phyloP scores from a whole-genome alignment of 352 stramenopile species.

The Discostella stelligera region DNA sequence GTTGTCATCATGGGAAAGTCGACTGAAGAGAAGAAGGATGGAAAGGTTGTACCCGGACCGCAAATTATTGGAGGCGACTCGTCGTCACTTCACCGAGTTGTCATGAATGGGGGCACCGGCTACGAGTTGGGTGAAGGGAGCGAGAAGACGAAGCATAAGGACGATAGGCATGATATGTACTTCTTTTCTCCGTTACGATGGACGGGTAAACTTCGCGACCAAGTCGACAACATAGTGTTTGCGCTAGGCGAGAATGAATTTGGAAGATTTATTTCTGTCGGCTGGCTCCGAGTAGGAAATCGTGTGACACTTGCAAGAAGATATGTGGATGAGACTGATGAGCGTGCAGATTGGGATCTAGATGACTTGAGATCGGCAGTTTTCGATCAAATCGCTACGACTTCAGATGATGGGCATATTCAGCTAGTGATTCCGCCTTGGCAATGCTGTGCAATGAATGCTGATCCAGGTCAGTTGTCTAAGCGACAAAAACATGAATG shows the following conservation, averaged over 20 bases:
- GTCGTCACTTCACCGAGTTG: conserved; percentile 17
- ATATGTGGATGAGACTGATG: conserved; percentile 54
- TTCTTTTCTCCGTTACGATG: conserved; percentile 43
- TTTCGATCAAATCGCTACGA: conserved; percentile 36
- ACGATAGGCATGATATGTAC: conserved; percentile 52
- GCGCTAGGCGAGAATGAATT: conserved; percentile 54
- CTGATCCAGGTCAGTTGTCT: conserved; percentile 11
- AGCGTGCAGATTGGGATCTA: conserved; percentile 48
- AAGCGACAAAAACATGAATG: conserved; percentile 25
- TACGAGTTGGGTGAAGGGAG: conserved; percentile 48
- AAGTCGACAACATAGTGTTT: conserved; percentile 51
- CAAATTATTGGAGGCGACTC: neutral
- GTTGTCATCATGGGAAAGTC: conserved; percentile 5
- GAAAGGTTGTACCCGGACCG: neutral
- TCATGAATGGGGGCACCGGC: conserved; percentile 37
- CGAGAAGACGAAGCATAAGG: conserved; percentile 36
- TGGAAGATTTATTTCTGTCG: conserved; percentile 55
- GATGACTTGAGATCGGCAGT: conserved; percentile 45
- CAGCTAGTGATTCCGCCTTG: conserved; percentile 47
- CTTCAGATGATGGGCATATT: conserved; percentile 27
- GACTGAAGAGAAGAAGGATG: conserved; percentile 14
- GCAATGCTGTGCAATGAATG: conserved; percentile 51
- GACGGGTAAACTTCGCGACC: conserved; percentile 52
- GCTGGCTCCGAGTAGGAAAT: conserved; percentile 57
- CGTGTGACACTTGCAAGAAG: conserved; percentile 52